Evolutionary conservation across 2,329 filamentous ascomycete species (phyloP).

Genomic region (Ascochyta pisi): DNA sequence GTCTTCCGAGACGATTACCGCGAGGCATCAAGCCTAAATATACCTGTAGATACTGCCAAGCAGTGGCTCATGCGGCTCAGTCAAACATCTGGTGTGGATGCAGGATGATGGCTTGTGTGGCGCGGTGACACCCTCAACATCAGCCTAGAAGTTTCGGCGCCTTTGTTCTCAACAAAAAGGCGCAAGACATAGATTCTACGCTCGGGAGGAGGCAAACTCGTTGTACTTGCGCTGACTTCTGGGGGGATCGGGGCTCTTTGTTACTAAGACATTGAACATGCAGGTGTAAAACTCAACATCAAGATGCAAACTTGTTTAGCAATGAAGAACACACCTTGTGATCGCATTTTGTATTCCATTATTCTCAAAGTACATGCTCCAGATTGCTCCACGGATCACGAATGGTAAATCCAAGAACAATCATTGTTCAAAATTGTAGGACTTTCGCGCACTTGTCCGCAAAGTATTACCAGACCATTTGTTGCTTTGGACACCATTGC

Average conservation of each 20-base stretch:
- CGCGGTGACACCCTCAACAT: constrained; percentile 10
- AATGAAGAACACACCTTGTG: not conserved
- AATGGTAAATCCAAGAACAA: not conserved
- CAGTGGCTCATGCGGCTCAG: constrained; percentile 15
- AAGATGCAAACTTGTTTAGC: not conserved
- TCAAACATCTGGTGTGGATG: not conserved
- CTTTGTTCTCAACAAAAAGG: constrained; percentile 3
- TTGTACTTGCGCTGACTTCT: not conserved
- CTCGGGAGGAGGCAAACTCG: not conserved
- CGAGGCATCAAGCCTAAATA: not conserved
- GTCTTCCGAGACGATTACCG: no score
- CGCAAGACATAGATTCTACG: no score
- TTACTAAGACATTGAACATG: not conserved
- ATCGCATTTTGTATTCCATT: not conserved
- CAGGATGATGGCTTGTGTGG: constrained; percentile 7
- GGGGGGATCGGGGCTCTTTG: not conserved
- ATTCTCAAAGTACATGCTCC: not conserved
- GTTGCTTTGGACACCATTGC: not conserved
- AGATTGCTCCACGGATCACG: not conserved
- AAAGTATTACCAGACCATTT: not conserved
- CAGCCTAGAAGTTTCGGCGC: not conserved
- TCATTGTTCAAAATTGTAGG: not conserved
- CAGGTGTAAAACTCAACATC: not conserved
- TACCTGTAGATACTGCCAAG: not conserved
- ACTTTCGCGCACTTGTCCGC: not conserved